These are phyloP conservation scores for Tolypocladium capitatum DNA, from an alignment of 2,329 filamentous ascomycete species.

Conservation along the genomic window DNA sequence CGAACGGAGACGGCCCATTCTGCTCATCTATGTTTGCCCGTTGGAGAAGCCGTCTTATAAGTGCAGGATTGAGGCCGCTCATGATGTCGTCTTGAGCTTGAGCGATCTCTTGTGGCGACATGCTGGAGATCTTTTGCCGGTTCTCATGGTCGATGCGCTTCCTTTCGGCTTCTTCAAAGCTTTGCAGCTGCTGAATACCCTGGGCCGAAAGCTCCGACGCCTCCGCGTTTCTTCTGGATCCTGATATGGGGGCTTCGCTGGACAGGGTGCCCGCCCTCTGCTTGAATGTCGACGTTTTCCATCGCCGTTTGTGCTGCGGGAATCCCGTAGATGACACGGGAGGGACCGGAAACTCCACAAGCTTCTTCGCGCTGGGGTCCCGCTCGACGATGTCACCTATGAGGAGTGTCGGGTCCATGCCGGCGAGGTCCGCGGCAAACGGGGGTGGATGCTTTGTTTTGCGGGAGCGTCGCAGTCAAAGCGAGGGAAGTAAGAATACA, in stretches of 20 bases:
- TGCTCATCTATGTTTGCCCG: slow-evolving; percentile 62
- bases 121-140: slow-evolving; percentile 53
- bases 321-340: slow-evolving; percentile 51
- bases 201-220: background rate
- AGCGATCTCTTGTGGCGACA: slow-evolving; percentile 74
- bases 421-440: background rate
- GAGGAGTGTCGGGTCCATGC: slow-evolving; percentile 36
- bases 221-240: background rate
- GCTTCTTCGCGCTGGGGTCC: slow-evolving; percentile 41
- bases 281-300: slow-evolving; percentile 65
- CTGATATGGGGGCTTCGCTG: slow-evolving; percentile 2
- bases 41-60: slow-evolving; percentile 65
- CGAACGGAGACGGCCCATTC: slow-evolving; percentile 29
- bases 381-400: slow-evolving; percentile 74
- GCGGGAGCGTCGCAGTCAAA: background rate
- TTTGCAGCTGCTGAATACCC: slow-evolving; percentile 1
- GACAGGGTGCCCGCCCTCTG: slow-evolving; percentile 19
- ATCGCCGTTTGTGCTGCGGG: slow-evolving; percentile 74
- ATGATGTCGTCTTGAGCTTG: slow-evolving; percentile 71
- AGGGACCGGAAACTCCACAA: slow-evolving; percentile 44
- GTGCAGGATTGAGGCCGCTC: slow-evolving; percentile 55
- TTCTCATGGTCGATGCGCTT: slow-evolving; percentile 75
- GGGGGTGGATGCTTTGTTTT: background rate
- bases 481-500: background rate
- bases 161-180: slow-evolving; percentile 44